Base-by-base conservation (phyloP, 192 early-diverging fungal species). In the Fimicolochytrium jonesii region DNA sequence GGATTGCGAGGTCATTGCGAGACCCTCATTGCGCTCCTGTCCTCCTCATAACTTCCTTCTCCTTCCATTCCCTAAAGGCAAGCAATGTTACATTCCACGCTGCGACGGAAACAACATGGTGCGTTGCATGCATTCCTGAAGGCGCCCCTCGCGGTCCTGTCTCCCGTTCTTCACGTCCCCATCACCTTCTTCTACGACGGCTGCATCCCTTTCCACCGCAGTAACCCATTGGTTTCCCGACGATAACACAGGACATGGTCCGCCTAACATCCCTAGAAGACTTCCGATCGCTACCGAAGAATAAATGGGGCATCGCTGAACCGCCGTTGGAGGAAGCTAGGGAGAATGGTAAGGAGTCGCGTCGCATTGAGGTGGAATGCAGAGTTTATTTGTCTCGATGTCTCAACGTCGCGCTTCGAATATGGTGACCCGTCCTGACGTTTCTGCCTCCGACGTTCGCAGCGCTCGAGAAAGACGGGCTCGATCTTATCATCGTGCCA, bases 241-340 rank as follows among this genome's bases (percentile, higher is more conserved):
- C 17, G 37, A 17, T 17, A 4, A 2, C 18, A 25, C 85, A 87
- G 84, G 80, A 86, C 7, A 88, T 88, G 87, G 84, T 88, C n/a
- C 75, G 69, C 49, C 67, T 88, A 13, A 64, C 60, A 11, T 84
- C 81, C 3, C 71, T 68, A 63, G 71, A 84, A 10, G 87, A 88
- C 53, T 88, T 72, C 51, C 36, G 72, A 10, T 65, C 77, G 20
- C 57, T 88, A 15, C 84, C 86, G 10, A 62, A 74, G 25, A 88
- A 87, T 61, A 71, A 55, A n/a, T 88, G 84, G 86, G 72, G 75
- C 33, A 88, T 88, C 56, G 86, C 84, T 11, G 87, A 88, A 48
- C 87, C 87, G 25, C 65, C 39, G 13, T 45, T 64, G 6, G 73
- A 79, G 46, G 64, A 86, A 43, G 29, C 35, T 17, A 48, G 77